These are phyloP conservation scores for Aspergillus biplanus DNA, from an alignment of 495 filamentous ascomycete species.

Conservation along the genomic window DNA sequence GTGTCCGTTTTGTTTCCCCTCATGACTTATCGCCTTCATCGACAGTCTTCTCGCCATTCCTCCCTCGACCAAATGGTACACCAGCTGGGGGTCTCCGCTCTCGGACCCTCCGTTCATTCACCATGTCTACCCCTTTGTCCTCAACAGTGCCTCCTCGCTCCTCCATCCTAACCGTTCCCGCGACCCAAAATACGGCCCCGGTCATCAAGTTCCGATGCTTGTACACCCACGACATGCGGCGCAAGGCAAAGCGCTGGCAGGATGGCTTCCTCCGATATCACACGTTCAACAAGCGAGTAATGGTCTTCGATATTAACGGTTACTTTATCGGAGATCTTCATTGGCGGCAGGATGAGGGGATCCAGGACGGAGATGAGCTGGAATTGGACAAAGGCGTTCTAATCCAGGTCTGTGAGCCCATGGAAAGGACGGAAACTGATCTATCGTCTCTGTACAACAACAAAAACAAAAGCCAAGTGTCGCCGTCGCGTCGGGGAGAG, in stretches of 20 bases:
- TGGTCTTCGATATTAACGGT: conserved; percentile 83
- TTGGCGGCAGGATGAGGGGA: conserved; percentile 66
- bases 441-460: conserved; percentile 71
- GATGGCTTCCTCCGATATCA: conserved; percentile 88
- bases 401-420: conserved; percentile 76
- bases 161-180: conserved; percentile 35
- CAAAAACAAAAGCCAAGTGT: conserved; percentile 52
- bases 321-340: conserved; percentile 86
- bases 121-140: conserved; percentile 40
- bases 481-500: conserved; percentile 27
- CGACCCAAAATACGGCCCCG: conserved; percentile 67
- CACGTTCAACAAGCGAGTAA: conserved; percentile 86
- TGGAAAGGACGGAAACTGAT: conserved; percentile 76
- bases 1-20: background rate
- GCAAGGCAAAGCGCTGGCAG: conserved; percentile 91
- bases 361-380: conserved; percentile 80
- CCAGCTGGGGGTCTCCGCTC: conserved; percentile 14
- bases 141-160: conserved; percentile 31
- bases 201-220: conserved; percentile 83
- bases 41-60: background rate
- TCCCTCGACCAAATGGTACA: conserved; percentile 21
- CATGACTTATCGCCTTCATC: background rate
- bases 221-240: conserved; percentile 79
- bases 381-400: conserved; percentile 75
- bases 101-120: conserved; percentile 17